Percentiles rank a stretch among this genome's conserved stretches.
Evolutionary conservation across 1,284 basidiomycete species (phyloP).

Genomic region (Trametes hirsuta): DNA sequence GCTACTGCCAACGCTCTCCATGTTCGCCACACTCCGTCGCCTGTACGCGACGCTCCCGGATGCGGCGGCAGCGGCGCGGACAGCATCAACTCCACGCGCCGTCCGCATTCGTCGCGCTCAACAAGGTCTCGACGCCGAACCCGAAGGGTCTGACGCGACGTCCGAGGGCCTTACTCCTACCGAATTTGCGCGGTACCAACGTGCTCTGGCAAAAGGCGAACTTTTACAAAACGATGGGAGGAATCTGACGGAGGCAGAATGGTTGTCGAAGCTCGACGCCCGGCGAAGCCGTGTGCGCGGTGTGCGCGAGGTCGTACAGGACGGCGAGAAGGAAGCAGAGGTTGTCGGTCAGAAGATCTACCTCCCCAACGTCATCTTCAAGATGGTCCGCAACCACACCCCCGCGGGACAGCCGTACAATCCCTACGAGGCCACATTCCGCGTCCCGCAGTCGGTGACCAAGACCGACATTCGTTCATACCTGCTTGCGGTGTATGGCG

Average conservation of each 20-base stretch:
- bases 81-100: constrained; percentile 69
- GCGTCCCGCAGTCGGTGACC: constrained; percentile 83
- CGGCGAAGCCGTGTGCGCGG: constrained; percentile 70
- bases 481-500: constrained; percentile 82
- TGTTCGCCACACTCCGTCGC: constrained; percentile 41
- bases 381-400: constrained; percentile 85
- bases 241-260: constrained; percentile 52
- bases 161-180: constrained; percentile 59
- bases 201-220: constrained; percentile 55
- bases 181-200: constrained; percentile 62
- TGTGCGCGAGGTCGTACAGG: constrained; percentile 42
- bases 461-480: constrained; percentile 93
- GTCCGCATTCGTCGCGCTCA: constrained; percentile 70
- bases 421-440: constrained; percentile 93
- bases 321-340: constrained; percentile 44
- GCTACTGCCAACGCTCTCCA: constrained; percentile 16
- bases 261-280: constrained; percentile 57
- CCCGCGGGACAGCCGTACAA: constrained; percentile 83
- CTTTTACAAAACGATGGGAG: constrained; percentile 46
- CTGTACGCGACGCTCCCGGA: constrained; percentile 54
- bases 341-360: constrained; percentile 84
- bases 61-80: constrained; percentile 58
- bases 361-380: constrained; percentile 87
- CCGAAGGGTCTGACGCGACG: constrained; percentile 53
- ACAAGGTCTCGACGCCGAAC: constrained; percentile 41